Evolutionary conservation across 2,329 filamentous ascomycete genomes (phyloP), one percentile per base, ranked within the genome.

Genomic region (Malbranchea zuffiana): DNA sequence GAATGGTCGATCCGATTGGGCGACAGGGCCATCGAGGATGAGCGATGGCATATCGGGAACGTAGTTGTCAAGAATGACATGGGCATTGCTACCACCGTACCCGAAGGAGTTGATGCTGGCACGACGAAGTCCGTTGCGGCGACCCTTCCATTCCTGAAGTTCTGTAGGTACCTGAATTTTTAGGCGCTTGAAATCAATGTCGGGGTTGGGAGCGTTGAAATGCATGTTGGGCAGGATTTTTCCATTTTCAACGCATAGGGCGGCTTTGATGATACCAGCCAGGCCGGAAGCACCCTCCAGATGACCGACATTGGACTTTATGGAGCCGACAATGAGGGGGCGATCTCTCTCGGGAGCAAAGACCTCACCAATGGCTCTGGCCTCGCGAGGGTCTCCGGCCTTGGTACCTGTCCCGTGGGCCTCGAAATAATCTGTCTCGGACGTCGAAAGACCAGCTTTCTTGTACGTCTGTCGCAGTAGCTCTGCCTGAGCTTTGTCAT

Each of bases 351-450:
- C 35, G 8, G 19, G 10, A 6, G 21, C 36, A 12, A 49, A 47
- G 16, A 39, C 33, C 1, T 29, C 32, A 19, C 26, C 27, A 19
- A 51, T 41, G 5, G 49, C 49, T 12, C 16, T 15, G 7, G 40
- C 12, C 26, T 52, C 50, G 3, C 40, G 28, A 2, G 47, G 53
- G 31, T 57, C 54, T 3, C 54, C 55, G 3, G 46, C 48, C 6
- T 30, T 35, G 1, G 55, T 59, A 13, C 61, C 62, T 1, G 63
- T 66, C 6, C 61, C 61, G 37, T 66, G 62, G 7, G 50, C 51
- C 34, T 66, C 55, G 12, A 65, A 53, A 39, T 54, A 65, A 15
- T 56, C 52, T 13, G 41, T 47, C 1, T 44, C 36, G 6, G 21
- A 19, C 7, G 38, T 29, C 39, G 59, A 53, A 2, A 65, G 49